Evolutionary conservation across 352 stramenopile species (phyloP), one percentile per base, ranked within the genome.

Genomic region (Pythium chondricola): DNA sequence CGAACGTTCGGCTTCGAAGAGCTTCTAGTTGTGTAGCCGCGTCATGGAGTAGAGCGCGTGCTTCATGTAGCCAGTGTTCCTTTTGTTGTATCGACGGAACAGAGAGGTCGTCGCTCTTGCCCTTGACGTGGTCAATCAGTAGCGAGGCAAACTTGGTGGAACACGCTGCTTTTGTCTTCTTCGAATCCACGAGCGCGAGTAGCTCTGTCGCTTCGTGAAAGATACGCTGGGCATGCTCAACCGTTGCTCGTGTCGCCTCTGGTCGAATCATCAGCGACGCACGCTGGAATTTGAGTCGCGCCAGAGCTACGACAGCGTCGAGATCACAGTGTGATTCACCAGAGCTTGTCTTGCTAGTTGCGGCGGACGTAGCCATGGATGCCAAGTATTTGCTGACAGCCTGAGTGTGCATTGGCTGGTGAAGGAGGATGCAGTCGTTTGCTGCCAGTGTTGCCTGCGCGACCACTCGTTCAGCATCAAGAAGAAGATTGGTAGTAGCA

Each of bases 301-400:
- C 56, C 4, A 65, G 45, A 14, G 20, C 18, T 7, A 21, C 24
- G 18, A 65, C 43, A 0, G 21, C 49, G 22, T 65, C 56, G 13
- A 58, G n/a, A 29, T 63, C 56, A 0, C 53, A 21, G 14, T 24
- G 35, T 26, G 43, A 14, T 20, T 14, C 32, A 20, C 38, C 11
- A 14, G 13, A 16, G 29, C 24, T 35, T 2, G 24, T 21, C 9
- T 33, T 26, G 35, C 7, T 45, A 3, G 36, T 9, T 22, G 39
- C 27, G n/a, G 33, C 30, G 30, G 22, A 27, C 2, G 16, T 31
- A 24, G 21, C n/a, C 4, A 58, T 24, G 2, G 48, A 58, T 18
- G 42, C 35, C 14, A 58, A 20, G 43, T 65, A 65, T 22, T 65
- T 65, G 14, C 17, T 44, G 2, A 58, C 26, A 1, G 43, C 49